Conservation (phyloP, 1,139 yeast species). For the Saccharomyces hybrid region DNA sequence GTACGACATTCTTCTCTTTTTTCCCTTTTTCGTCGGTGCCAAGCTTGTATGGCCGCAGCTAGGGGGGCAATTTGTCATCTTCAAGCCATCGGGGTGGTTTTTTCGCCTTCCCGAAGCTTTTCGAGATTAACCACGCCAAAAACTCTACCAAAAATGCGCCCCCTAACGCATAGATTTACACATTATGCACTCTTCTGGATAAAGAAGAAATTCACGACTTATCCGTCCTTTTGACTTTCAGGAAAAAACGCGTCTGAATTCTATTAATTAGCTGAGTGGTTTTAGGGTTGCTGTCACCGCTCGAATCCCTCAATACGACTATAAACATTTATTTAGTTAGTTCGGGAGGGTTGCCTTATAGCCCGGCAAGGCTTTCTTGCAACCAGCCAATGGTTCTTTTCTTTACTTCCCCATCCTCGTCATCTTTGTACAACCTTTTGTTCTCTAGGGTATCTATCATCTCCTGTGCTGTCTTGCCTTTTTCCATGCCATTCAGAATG, state of each 20-base stretch:
- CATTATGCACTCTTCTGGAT: neutral
- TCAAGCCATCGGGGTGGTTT: neutral
- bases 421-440: constrained; percentile 25
- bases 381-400: constrained; percentile 33
- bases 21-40: neutral
- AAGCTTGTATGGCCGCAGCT: neutral
- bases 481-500: constrained; percentile 31
- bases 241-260: too few species aligned
- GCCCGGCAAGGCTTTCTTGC: constrained; percentile 31
- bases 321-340: too few species aligned
- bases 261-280: too few species aligned
- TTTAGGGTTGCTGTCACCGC: too few species aligned
- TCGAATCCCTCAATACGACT: neutral
- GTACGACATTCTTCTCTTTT: neutral
- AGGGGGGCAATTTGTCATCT: neutral
- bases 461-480: constrained; percentile 32
- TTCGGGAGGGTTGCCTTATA: constrained; percentile 8
- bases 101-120: constrained; percentile 1
- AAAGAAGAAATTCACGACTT: too few species aligned
- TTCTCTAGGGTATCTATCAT: constrained; percentile 31
- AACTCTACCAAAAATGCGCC: neutral
- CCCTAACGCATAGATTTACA: neutral
- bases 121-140: neutral
- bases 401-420: constrained; percentile 29
- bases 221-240: too few species aligned